Base-by-base conservation (phyloP, 768 basidiomycete genomes). In the Stropharia rugosoannulata region DNA sequence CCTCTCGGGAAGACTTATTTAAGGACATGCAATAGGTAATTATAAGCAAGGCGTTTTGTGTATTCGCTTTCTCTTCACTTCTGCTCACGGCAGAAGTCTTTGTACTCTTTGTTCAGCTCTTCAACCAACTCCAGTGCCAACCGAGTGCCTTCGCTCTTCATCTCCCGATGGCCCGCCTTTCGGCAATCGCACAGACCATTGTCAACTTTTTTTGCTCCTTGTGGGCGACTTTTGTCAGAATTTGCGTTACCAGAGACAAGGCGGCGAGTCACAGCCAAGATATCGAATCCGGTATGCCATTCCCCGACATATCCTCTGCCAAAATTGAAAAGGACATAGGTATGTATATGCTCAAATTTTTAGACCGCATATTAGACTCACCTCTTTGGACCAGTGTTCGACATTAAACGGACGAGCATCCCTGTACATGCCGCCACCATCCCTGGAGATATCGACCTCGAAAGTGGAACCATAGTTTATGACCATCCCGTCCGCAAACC, bases 401-500 rank as follows among this genome's bases (percentile, higher is more conserved):
- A 52, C 36, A 52, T 52, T 16, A 19, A 11, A 27, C 32, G 39
- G 11, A 7, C 12, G 9, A 39, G 8, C 22, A 19, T 29, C 9
- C 19, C 32, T 39, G 27, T 25, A n/a, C 38, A 12, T 1, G 11
- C 25, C 25, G 13, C 39, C 1, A 22, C 12, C 42, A 39, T 39
- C 16, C 40, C 18, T 18, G 39, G 16, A 9, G 50, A 41, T 13
- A 11, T 40, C 15, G 39, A 51, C 9, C 29, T 37, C 29, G 19
- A 16, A 18, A 25, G 13, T n/a, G 22, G 27, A 13, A 42, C 50
- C 25, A 35, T 27, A 19, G 18, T 18, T 5, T 27, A 12, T 15
- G 51, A 37, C 8, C 42, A 16, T 12, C 51, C 42, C 4, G 43
- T 13, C 29, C 54, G 59, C 25, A 54, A 54, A 43, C 48, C 59